Base-by-base conservation (phyloP, 345 rosid genomes). In the Salix dunnii region DNA sequence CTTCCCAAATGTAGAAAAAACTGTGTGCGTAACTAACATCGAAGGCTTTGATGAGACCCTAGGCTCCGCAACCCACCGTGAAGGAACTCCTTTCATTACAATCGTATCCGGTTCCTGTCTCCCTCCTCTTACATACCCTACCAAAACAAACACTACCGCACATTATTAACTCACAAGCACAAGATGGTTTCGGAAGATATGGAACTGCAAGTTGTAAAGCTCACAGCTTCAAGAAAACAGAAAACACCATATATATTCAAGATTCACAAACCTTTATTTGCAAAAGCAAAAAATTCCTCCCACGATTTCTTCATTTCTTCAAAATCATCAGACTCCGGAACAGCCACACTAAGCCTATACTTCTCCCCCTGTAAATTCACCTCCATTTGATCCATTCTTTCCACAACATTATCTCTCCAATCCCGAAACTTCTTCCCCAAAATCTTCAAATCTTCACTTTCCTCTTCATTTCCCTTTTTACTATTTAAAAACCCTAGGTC, bases 11-110 rank as follows among this genome's bases (percentile, higher is more conserved):
- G 87, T 74, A 10, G 97, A 93, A 77, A 95, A 91, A 75, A 91
- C 87, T 40, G 96, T 90, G 85, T 93, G 99, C 0, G 97, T 93
- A 74, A 91, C 96, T 88, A 93, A 76, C 93, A 89, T 84, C 0
- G 99, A 95, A 71, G 97, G 97, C 86, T 95, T 95, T 0, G 97
- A 95, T 2, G 99, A 95, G 33, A 95, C 99, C 67, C 94, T 88
- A 1, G 97, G 92, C 90, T 95, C 97, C 0, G 97, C 93, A 53
- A 95, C 91, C 99, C 99, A 93, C 83, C 99, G 84, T 2, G 97
- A 95, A 3, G 97, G 99, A 67, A 90, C 85, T 66, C 96, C 93
- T 78, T 88, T 88, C 30, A 95, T 51, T 46, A 93, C 73, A 36
- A 95, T 86, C 7, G 99, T 90, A 80, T 95, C 97, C 18, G 94